Evolutionary conservation across 345 rosid genomes (phyloP).

Genomic region (Zanthoxylum bungeanum): DNA sequence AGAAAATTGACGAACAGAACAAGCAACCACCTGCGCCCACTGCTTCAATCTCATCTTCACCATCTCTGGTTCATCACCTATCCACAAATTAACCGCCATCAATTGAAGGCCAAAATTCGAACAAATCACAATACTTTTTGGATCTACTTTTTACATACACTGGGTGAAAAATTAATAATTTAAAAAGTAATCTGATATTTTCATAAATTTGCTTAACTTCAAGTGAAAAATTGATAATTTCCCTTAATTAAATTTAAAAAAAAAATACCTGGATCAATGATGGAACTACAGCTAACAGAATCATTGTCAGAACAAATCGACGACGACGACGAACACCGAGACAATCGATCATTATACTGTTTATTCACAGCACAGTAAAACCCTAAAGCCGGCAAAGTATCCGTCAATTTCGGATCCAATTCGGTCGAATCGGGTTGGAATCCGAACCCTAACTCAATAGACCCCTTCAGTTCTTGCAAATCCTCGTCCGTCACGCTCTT

Average conservation of each 20-base stretch:
- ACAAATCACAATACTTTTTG: too few relatives aligned
- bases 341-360: slow-evolving; percentile 49
- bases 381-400: slow-evolving; percentile 72
- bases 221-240: too few relatives aligned
- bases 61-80: slow-evolving; percentile 71
- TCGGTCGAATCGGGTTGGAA: slow-evolving; percentile 66
- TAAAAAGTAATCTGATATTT: too few relatives aligned
- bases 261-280: slow-evolving; percentile 72
- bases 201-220: too few relatives aligned
- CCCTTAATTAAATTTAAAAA: too few relatives aligned
- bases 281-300: slow-evolving; percentile 30
- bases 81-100: neutral
- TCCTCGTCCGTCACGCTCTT: slow-evolving; percentile 78
- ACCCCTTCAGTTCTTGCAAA: slow-evolving; percentile 75
- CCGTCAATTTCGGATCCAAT: slow-evolving; percentile 59
- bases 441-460: slow-evolving; percentile 85
- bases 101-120: too few relatives aligned
- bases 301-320: slow-evolving; percentile 52
- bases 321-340: slow-evolving; percentile 60
- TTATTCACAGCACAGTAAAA: slow-evolving; percentile 73
- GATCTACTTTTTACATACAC: too few relatives aligned
- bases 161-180: too few relatives aligned
- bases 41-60: slow-evolving; percentile 73
- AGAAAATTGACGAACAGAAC: slow-evolving; percentile 60
- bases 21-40: slow-evolving; percentile 91